Base-by-base conservation (phyloP, 108 stramenopile genomes). In the Pseudonitzschia multistriata region DNA sequence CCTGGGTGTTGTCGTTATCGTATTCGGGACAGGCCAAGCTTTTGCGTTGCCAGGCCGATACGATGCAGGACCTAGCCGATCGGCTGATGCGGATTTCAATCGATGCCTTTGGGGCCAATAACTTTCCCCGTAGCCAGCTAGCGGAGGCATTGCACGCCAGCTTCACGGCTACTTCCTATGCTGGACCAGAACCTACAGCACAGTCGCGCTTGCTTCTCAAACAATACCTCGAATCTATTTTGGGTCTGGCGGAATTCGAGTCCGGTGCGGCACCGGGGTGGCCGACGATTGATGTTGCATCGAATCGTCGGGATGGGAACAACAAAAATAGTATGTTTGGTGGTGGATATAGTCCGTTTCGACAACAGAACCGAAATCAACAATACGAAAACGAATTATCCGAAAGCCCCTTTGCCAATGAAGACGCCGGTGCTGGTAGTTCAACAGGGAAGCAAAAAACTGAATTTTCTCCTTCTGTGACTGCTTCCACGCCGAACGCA, bases 101-200 rank as follows among this genome's bases (percentile, higher is more conserved):
- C 52, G 94, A 96, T 80, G 91, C 91, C 10, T 92, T 96, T 76
- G 94, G 94, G 64, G 85, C 53, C 21, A 85, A 85, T 75, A 88
- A 88, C 27, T 96, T 91, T 80, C 94, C 94, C 0, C 80, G 91
- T 19, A 55, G 79, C n/a, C 85, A 93, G 70, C 55, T 93, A 30
- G 91, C 94, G 22, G 90, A 96, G 73, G 87, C 94, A 1, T 49
- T 92, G 29, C 71, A 83, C 42, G 87, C 91, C 5, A 83, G 81
- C 29, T 93, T 92, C 55, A 88, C 90, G 19, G 87, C 94, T 3
- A 88, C 92, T 24, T 87, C 85, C 10, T 96, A 96, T 65, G 86
- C 81, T 22, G 91, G 91, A 10, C 84, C 87, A 17, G 93, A 90
- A 66, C 77, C 89, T 10, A 87, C 79, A 2, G 55, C 73, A 17